Base-by-base conservation (phyloP, 306 rosid genomes). In the Citrullus amarus region DNA sequence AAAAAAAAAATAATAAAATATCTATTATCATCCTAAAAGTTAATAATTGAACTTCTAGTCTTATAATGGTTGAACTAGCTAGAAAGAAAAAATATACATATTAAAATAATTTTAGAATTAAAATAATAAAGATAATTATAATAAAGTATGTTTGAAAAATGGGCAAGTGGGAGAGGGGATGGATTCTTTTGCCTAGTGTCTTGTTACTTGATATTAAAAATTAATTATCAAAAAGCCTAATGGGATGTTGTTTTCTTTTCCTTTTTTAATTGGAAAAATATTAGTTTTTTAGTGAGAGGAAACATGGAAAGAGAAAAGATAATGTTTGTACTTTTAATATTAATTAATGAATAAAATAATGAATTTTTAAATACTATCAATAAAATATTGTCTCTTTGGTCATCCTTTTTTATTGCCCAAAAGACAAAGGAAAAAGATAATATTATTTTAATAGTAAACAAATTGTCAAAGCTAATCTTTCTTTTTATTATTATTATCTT, bases 161-260 rank as follows among this genome's bases (percentile, higher is more conserved):
- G 73, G 81, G 83, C 85, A 87, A 85, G 84, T 82, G 90, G 87
- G 71, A 79, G 79, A 72, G 34, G 50, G 22, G 68, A 78, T 62
- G 81, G 82, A 77, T 80, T 82, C 84, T 82, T 80, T 67, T 75
- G 83, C 72, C 36, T 85, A 80, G 81, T 77, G 70, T 84, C 82
- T 70, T 46, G 57, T 70, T 70, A 44, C 1, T 25, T 50, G 15
- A 20, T 44, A 72, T 48, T 72, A 72, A 72, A 72, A 48, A 48
- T 72, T 13, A 48, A 48, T 72, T 13, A 28, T 4, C 43, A 51
- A 72, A 72, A 73, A 32, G 46, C 78, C 17, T 73, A 32, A 73
- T 73, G 62, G 77, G 61, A 28, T 15, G 62, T 30, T 50, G 71
- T 73, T 73, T 73, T 30, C 11, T 43, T 43, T 38, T 67, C 28